phyloP scores from a whole-genome alignment of 179 eudicot genomes.

The Gypsophila paniculata region DNA sequence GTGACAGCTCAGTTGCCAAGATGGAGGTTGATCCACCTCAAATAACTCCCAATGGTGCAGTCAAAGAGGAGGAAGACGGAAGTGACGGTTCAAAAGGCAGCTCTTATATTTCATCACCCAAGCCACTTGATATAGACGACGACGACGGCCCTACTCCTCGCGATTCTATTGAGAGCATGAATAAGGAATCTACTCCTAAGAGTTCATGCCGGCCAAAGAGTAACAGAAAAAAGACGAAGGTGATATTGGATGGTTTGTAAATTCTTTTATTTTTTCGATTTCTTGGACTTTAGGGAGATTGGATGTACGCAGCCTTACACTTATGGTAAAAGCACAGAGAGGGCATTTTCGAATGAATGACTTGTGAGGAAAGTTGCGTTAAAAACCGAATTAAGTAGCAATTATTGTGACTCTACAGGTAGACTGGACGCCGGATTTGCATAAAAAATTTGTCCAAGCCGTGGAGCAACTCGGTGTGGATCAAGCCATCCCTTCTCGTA shows the following conservation, averaged over 20 bases:
- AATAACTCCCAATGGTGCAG: constrained; percentile 23
- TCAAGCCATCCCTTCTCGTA: constrained; percentile 88
- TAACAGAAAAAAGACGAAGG: constrained; percentile 62
- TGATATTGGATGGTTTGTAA: constrained; percentile 19
- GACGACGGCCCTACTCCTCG: constrained; percentile 21
- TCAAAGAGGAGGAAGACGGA: constrained; percentile 36
- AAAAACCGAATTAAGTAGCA: no score
- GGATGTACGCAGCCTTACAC: not conserved
- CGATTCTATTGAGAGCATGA: constrained; percentile 20
- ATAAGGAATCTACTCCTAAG: constrained; percentile 33
- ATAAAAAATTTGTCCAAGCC: constrained; percentile 73
- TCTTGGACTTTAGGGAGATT: not conserved
- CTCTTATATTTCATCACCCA: constrained; percentile 10
- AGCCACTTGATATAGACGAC: constrained; percentile 15
- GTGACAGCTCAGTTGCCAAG: constrained; percentile 29
- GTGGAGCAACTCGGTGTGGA: constrained; percentile 84
- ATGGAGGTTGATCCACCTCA: constrained; percentile 36
- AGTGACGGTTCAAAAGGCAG: constrained; percentile 26
- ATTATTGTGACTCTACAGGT: constrained; percentile 45
- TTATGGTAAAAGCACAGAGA: no score
- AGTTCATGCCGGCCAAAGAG: constrained; percentile 35
- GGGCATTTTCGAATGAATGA: no score
- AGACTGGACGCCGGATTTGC: constrained; percentile 80
- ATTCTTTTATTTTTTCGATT: not conserved
- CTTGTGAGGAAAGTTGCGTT: no score